phyloP scores from a whole-genome alignment of 441 rosid genomes.

The Codiaeum variegatum region DNA sequence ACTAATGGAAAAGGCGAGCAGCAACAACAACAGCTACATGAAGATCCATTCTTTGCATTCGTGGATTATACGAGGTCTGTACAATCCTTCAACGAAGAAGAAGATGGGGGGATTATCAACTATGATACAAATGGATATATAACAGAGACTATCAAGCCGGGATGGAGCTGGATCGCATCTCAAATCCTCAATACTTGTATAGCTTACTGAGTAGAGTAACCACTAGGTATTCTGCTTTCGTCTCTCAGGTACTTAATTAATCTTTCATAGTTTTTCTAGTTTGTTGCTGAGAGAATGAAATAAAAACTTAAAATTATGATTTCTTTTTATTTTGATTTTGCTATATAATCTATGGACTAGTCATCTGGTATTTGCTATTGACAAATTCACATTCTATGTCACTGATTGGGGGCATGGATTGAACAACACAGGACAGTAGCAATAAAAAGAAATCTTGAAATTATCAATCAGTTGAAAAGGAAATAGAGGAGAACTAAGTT shows the following conservation, averaged over 20 bases:
- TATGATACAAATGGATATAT: slow-evolving; percentile 21
- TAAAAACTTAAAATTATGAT: slow-evolving; percentile 5
- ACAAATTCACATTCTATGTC: background rate
- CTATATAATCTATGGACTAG: background rate
- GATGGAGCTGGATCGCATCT: slow-evolving; percentile 80
- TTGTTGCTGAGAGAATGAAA: slow-evolving; percentile 1
- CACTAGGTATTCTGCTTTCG: slow-evolving; percentile 75
- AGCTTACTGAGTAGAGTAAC: slow-evolving; percentile 83
- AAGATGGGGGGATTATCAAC: slow-evolving; percentile 25
- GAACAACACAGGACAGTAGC: slow-evolving; percentile 57
- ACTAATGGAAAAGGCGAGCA: slow-evolving; percentile 34
- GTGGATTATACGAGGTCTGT: slow-evolving; percentile 59
- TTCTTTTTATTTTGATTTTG: background rate
- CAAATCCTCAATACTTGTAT: slow-evolving; percentile 73
- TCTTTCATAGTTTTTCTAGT: slow-evolving; percentile 6
- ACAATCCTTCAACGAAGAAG: slow-evolving; percentile 41
- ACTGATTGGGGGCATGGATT: slow-evolving; percentile 59
- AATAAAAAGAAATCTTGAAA: slow-evolving; percentile 67
- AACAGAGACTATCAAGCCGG: slow-evolving; percentile 39
- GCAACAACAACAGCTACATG: slow-evolving; percentile 22
- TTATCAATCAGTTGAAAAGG: slow-evolving; percentile 55
- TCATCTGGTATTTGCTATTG: background rate
- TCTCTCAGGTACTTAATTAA: slow-evolving; percentile 54
- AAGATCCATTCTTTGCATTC: slow-evolving; percentile 68
- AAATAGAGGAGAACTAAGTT: slow-evolving; percentile 66